Evolutionary conservation across 2,329 filamentous ascomycete species (phyloP), one percentile per base, ranked within the genome.

Genomic region (Diatrype stigma): DNA sequence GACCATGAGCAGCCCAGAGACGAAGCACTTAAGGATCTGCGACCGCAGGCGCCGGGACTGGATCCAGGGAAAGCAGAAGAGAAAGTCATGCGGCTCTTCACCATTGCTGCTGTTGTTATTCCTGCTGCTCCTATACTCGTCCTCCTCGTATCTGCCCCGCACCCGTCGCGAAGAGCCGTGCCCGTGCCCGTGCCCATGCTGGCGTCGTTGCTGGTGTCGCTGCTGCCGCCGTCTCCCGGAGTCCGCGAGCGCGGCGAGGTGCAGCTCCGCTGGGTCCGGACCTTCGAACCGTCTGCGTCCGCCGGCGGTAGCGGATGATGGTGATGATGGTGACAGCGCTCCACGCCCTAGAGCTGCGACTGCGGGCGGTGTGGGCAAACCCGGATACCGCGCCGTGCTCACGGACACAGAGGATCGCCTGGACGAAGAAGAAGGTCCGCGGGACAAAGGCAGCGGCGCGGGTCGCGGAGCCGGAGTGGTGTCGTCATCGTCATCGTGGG

Each of bases 1-100:
- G 5, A 79, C 64, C 10, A 89, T 67, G 50, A 89, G 81, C 6
- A 79, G 54, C 1, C 85, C 87, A 6, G 87, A 87, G 6, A 89
- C 77, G 22, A 87, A 75, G 62, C 81, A 85, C 30, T 77, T 77
- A 50, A 86, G 61, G 37, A 85, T 75, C 56, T 83, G 80, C 35
- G 72, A 67, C 35, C 82, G 76, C 52, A 82, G 72, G 47, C 72
- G 74, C 45, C 69, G 68, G 40, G 82, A 82, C 61, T 75, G 74
- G 47, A 84, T 65, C 69, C 76, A 77, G 3, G 81, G 79, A 50
- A 81, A 74, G 61, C 79, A 83, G 50, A 76, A 76, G 3, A 82
- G 56, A 51, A 82, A 81, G 14, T 66, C 10, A 5, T 10, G 26
- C 26, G 26, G 26, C 26, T 30, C 26, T 30, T 30, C 26, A 30